Evolutionary conservation across 805 yeast species (phyloP), one percentile per base, ranked within the genome.

Genomic region (Schwanniomyces occidentalis): DNA sequence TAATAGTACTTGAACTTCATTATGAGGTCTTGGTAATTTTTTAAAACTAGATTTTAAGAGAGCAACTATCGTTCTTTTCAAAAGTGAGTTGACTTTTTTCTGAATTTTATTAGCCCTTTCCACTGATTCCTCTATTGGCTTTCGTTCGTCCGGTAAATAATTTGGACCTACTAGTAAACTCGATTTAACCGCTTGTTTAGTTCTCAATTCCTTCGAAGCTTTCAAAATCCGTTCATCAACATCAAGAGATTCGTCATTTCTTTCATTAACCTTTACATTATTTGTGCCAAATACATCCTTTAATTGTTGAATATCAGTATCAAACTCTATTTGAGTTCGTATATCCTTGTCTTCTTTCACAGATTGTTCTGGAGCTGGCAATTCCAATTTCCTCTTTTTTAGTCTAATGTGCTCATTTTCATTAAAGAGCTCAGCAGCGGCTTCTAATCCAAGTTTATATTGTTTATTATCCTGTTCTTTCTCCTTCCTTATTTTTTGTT

Each of bases 21-120:
- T 62, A 38, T 45, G 61, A 16, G 76, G 75, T 32, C 48, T 46
- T 6, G 71, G 80, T 23, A 71, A 49, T 29, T 16, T 41, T 19
- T n/a, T 29, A 27, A 51, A 61, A 33, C 26, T 18, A 3, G 22
- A 10, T 30, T 39, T 40, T 1, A 54, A 23, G 6, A 52, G 14
- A 6, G 41, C 21, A 6, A 35, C 16, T 2, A 42, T 32, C 4
- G 33, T 22, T 29, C 49, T 49, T 8, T 36, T 42, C 23, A 18
- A n/a, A 10, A 29, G 8, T n/a, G n/a, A n/a, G n/a, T n/a, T n/a
- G n/a, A n/a, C n/a, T n/a, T n/a, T n/a, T 8, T 16, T 29, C 23
- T 8, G 18, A 2, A 19, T 24, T n/a, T 30, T 14, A 21, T 30
- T 16, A 3, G 14, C 26, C 17, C 21, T 21, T 4, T 12, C 16